Percentiles rank a stretch among this genome's conserved stretches.
Evolutionary conservation across 768 basidiomycete species (phyloP).

Genomic region (Auriscalpium vulgare): DNA sequence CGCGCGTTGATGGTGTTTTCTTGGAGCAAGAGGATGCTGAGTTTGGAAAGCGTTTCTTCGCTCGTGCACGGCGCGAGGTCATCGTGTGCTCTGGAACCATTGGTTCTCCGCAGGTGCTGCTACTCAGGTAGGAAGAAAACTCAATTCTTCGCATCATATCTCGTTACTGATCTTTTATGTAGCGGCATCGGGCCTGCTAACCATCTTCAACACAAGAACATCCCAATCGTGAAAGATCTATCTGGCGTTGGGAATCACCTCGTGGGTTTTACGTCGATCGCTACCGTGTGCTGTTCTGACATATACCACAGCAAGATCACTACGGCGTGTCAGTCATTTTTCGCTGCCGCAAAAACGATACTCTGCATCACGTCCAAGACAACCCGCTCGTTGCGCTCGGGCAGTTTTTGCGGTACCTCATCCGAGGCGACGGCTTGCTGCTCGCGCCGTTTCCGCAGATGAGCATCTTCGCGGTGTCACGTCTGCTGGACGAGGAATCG

Average conservation of each 20-base stretch:
- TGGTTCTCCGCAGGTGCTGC: neutral
- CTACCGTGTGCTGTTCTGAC: too few species aligned
- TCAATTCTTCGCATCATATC: neutral
- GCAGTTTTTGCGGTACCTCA: slow-evolving; percentile 27
- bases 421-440: slow-evolving; percentile 28
- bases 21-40: neutral
- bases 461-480: slow-evolving; percentile 24
- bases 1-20: neutral
- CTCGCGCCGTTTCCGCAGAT: slow-evolving; percentile 24
- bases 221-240: neutral
- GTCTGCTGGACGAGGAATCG: slow-evolving; percentile 18
- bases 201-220: neutral
- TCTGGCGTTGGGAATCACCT: neutral
- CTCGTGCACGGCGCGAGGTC: neutral
- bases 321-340: slow-evolving; percentile 27
- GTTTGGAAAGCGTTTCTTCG: neutral
- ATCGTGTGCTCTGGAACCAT: neutral
- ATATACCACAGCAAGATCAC: slow-evolving; percentile 29
- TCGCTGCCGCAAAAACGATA: slow-evolving; percentile 25
- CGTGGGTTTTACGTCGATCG: neutral
- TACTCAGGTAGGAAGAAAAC: neutral
- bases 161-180: neutral
- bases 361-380: slow-evolving; percentile 20
- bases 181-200: neutral
- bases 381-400: slow-evolving; percentile 21